Evolutionary conservation across 257 asterid genomes (phyloP).

Genomic region (Jacaranda mimosifolia): DNA sequence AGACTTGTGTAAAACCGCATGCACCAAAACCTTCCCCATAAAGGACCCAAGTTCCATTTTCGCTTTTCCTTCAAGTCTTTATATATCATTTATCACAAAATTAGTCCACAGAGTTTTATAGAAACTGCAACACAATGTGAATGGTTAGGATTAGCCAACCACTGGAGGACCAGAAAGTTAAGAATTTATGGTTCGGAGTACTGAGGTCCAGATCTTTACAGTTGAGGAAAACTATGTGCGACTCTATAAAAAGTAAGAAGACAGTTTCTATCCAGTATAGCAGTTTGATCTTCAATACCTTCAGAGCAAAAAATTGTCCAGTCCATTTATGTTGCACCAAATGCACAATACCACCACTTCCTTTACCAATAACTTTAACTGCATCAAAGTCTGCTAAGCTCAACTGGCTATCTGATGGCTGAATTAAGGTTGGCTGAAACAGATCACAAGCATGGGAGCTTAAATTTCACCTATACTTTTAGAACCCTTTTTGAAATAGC

Average conservation of each 20-base stretch:
- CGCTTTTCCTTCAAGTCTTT: too few species aligned
- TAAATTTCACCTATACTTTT: background rate
- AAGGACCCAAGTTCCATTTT: too few species aligned
- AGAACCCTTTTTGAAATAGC: background rate
- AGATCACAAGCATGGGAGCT: slow-evolving; percentile 7
- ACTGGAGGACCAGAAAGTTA: too few species aligned
- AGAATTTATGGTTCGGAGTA: too few species aligned
- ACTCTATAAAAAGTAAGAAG: background rate
- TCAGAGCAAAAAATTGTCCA: slow-evolving; percentile 73
- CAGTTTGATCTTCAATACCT: slow-evolving; percentile 47
- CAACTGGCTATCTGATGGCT: slow-evolving; percentile 72
- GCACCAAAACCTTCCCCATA: too few species aligned
- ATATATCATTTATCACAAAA: too few species aligned
- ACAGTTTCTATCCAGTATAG: background rate
- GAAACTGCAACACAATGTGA: too few species aligned
- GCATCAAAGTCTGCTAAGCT: slow-evolving; percentile 79
- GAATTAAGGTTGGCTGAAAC: slow-evolving; percentile 67
- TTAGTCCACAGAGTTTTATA: too few species aligned
- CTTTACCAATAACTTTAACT: slow-evolving; percentile 76
- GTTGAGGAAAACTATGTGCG: background rate
- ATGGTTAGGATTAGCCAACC: too few species aligned
- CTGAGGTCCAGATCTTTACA: background rate
- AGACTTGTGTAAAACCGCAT: too few species aligned
- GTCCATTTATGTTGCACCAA: slow-evolving; percentile 89
- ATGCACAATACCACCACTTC: slow-evolving; percentile 77